Base-by-base conservation (phyloP, 495 filamentous ascomycete species). In the Antarctomyces pellizariae region DNA sequence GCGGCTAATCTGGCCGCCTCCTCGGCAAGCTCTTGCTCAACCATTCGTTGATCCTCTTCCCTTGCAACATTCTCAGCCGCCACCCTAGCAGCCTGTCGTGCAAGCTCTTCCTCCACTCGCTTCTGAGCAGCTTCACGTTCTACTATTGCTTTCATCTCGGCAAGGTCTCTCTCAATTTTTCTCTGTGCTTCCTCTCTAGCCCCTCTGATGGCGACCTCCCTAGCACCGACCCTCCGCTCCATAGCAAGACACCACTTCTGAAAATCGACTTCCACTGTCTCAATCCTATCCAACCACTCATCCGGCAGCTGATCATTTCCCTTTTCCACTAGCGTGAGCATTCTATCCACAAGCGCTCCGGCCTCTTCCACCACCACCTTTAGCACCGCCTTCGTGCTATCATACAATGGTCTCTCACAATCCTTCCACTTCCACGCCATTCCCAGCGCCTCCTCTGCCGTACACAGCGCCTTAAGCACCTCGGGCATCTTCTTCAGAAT, bases 281-380 rank as follows among this genome's bases (percentile, higher is more conserved):
- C 89, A 38, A 95, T 63, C 4, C 68, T 57, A 31, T 83, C 77
- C 24, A 93, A 64, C 89, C 89, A 97, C 11, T 49, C 39, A 17
- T 90, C 78, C 0, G 86, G 86, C 6, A 97, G 44, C 2, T 72
- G 72, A 37, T 97, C 86, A 28, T 71, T 56, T 14, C 67, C 59
- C 3, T 77, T 80, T 42, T 92, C 86, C 6, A 95, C 50, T 6
- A 64, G 54, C 38, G 95, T 83, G 4, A 95, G 59, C 59, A 89
- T 75, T 7, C 50, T 57, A 44, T 97, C 86, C 43, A 95, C 53
- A 13, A 67, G 53, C 19, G 60, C 60, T 0, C 79, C 89, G 1
- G 77, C 58, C 10, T 61, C 57, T 18, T 62, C 49, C 10, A 95
- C 69, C 28, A 73, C 75, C 5, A 61, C 50, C 26, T 73, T 62